phyloP scores from a whole-genome alignment of 805 yeast genomes.

The Barnettozyma pratensis region DNA sequence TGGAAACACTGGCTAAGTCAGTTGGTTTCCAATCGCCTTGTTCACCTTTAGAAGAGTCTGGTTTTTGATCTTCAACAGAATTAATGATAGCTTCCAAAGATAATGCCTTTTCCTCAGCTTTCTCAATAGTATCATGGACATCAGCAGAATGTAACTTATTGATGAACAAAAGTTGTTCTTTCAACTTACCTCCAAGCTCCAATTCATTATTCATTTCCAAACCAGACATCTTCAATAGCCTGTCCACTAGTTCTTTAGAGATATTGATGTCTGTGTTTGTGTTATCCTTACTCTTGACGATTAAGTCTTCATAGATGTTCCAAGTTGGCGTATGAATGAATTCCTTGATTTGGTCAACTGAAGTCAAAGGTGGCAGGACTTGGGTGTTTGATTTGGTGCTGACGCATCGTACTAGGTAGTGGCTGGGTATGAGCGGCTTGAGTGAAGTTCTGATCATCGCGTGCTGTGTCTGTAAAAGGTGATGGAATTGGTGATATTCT shows the following conservation, averaged over 20 bases:
- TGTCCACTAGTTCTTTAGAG: conserved; percentile 17
- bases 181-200: conserved; percentile 31
- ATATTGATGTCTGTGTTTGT: neutral
- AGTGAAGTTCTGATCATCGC: neutral
- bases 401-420: neutral
- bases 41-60: conserved; percentile 36
- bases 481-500: too few species aligned
- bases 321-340: conserved; percentile 16
- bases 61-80: conserved; percentile 21
- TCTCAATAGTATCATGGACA: conserved; percentile 20
- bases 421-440: neutral
- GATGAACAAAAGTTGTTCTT: conserved; percentile 47
- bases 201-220: conserved; percentile 29
- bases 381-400: neutral
- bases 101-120: conserved; percentile 27
- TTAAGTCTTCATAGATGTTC: conserved; percentile 23
- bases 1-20: conserved; percentile 26
- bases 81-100: conserved; percentile 28
- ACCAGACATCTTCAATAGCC: conserved; percentile 45
- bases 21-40: conserved; percentile 38
- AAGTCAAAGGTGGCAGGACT: conserved; percentile 1
- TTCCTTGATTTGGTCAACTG: conserved; percentile 9
- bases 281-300: neutral
- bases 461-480: too few species aligned
- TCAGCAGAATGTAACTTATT: conserved; percentile 35